Evolutionary conservation across 192 early-diverging fungal genomes (phyloP), one percentile per base, ranked within the genome.

Genomic region (Backusella luteola): DNA sequence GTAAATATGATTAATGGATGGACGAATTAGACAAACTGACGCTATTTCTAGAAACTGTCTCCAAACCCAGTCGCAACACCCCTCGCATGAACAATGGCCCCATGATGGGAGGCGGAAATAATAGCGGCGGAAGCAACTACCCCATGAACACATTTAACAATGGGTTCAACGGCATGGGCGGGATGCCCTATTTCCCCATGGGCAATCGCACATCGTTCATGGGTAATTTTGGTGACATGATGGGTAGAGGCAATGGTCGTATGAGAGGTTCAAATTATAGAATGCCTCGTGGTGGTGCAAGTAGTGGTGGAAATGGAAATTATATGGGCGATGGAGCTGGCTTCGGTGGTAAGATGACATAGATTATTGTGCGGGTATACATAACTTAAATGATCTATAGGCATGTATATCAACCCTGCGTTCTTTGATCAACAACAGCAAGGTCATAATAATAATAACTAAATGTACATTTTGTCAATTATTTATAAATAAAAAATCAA

Each of bases 321-420:
- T 80, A 76, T 39, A 81, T 78, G 74, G 75, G 73, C 49, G 82
- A 76, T 66, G 75, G 69, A 67, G 66, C 75, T 66, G 78, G 78
- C 44, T 74, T 74, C 74, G 68, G 68, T 69, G 73, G 73, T 71
- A 66, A 71, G 17, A 32, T 32, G 32, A 3, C 9, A 9, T 39
- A 39, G 11, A 7, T 39, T 11, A 9, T 1, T 9, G 38, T 11
- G 38, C 9, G 29, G 38, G 6, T 39, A 11, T 39, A 39, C 9
- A 3, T 32, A 32, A 32, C 32, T 32, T 32, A 32, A 0, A 32
- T 32, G 32, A 32, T 2, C 32, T 32, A 32, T 38, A 38, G 36
- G 36, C 36, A 38, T 38, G 36, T 38, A 38, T 38, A 38, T 38
- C 36, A 38, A 38, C 9, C 36, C 36, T 38, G 36, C 36, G 36